Evolutionary conservation across 148 eudicot genomes (phyloP).

Genomic region (Chenopodium berlandieri): DNA sequence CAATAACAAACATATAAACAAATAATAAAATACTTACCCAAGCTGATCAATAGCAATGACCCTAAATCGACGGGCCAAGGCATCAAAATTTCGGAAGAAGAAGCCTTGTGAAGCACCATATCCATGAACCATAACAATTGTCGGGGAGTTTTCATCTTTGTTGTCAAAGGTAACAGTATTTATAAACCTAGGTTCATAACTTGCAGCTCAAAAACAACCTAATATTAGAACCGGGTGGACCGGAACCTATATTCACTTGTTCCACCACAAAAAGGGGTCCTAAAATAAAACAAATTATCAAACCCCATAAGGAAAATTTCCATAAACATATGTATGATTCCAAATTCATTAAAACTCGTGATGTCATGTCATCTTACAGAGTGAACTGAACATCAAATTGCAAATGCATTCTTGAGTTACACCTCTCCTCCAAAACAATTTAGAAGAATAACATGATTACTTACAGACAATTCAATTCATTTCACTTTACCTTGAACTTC

Average conservation of each 20-base stretch:
- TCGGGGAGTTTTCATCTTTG: constrained; percentile 62
- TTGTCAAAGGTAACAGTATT: constrained; percentile 80
- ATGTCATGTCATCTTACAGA: not conserved
- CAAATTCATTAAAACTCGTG: not conserved
- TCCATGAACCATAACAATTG: constrained; percentile 95
- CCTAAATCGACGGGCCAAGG: constrained; percentile 67
- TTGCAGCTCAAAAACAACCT: constrained; percentile 91
- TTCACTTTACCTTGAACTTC: not conserved
- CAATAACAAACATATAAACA: no score
- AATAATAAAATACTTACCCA: constrained; percentile 45
- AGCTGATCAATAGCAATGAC: constrained; percentile 97
- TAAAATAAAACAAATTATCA: constrained; percentile 30
- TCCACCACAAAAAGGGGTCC: constrained; percentile 77
- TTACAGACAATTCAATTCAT: no score
- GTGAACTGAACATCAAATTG: not conserved
- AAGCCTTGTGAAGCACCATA: constrained; percentile 97
- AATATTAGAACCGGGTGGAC: constrained; percentile 87
- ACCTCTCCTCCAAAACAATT: no score
- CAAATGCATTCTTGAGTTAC: not conserved
- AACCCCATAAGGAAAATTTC: not conserved
- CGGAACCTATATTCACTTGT: constrained; percentile 79
- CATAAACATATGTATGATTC: not conserved
- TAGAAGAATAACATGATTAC: no score
- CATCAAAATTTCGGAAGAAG: constrained; percentile 93
- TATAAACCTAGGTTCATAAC: constrained; percentile 76